Percentiles rank a stretch among this genome's conserved stretches.
phyloP scores from a whole-genome alignment of 768 basidiomycete species.

The Antrodiella citrinella region DNA sequence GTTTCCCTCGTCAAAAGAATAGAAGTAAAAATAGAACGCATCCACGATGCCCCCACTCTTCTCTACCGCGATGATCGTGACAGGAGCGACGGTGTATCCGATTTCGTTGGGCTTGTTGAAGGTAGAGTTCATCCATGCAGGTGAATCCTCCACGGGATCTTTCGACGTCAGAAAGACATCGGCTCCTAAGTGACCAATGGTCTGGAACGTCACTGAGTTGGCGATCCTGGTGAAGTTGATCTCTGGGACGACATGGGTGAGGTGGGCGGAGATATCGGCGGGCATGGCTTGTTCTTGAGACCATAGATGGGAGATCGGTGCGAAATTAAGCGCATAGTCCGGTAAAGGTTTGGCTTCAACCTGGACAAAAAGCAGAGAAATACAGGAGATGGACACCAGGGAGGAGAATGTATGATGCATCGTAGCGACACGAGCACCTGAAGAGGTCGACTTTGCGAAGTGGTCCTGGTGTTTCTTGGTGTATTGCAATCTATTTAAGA shows the following conservation, averaged over 20 bases:
- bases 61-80: conserved; percentile 23
- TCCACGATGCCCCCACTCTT: conserved; percentile 22
- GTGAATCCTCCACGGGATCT: conserved; percentile 13
- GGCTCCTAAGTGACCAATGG: conserved; percentile 8
- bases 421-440: background rate
- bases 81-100: conserved; percentile 19
- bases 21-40: conserved; percentile 28
- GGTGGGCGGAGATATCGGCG: conserved; percentile 17
- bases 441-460: too few species aligned
- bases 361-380: background rate
- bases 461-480: too few species aligned
- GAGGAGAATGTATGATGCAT: background rate
- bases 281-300: conserved; percentile 19
- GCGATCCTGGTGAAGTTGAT: conserved; percentile 11
- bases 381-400: background rate
- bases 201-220: conserved; percentile 13
- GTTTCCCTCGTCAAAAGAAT: conserved; percentile 20
- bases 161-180: conserved; percentile 16
- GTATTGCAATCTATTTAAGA: too few species aligned
- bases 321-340: conserved; percentile 17
- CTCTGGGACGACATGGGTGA: conserved; percentile 17
- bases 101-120: conserved; percentile 17
- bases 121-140: conserved; percentile 13
- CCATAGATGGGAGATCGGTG: conserved; percentile 20
- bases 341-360: conserved; percentile 12